Evolutionary conservation across 208 protist species (phyloP), one percentile per base, ranked within the genome.

Genomic region (Leishmania arabica): DNA sequence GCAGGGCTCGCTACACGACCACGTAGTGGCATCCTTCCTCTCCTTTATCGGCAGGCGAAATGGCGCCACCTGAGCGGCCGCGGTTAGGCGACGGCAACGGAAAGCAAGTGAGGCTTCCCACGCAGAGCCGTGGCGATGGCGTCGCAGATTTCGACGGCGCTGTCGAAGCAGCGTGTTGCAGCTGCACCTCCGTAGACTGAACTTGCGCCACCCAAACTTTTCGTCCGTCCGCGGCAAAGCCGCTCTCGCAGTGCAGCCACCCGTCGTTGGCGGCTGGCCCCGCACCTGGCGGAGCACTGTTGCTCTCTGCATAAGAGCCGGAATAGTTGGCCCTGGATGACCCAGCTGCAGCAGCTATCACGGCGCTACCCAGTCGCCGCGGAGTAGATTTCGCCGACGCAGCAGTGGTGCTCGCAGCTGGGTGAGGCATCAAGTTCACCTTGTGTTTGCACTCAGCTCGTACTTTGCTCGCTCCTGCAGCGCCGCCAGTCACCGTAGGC

Each of bases 141-240:
- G 66, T 24, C 51, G 65, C 31, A 34, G 53, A 42, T 37, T 45
- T n/a, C 24, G 51, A 62, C 31, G 51, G 17, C 72, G 4, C 74
- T 19, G 13, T 31, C 24, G 56, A 51, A 64, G 45, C 31, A 3
- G 62, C 37, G 40, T 69, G 34, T 3, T 76, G 74, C 60, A 37
- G 80, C 47, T 84, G 81, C n/a, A 58, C 65, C 34, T 77, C 76
- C 0, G 70, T 80, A 17, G 81, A 84, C 70, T 80, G 70, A 37
- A 84, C 75, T 64, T 84, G 81, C 17, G 72, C 75, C 13, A 84
- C 81, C 81, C 81, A 84, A 49, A 84, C 81, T n/a, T 69, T 62
- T 45, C 62, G 56, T n/a, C 81, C 76, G 17, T 84, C 76, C 2
- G 70, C 58, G 47, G 76, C 17, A 74, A 84, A 84, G 13, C 81